phyloP scores from a whole-genome alignment of 495 filamentous ascomycete genomes.

The Glarea lozoyensis region DNA sequence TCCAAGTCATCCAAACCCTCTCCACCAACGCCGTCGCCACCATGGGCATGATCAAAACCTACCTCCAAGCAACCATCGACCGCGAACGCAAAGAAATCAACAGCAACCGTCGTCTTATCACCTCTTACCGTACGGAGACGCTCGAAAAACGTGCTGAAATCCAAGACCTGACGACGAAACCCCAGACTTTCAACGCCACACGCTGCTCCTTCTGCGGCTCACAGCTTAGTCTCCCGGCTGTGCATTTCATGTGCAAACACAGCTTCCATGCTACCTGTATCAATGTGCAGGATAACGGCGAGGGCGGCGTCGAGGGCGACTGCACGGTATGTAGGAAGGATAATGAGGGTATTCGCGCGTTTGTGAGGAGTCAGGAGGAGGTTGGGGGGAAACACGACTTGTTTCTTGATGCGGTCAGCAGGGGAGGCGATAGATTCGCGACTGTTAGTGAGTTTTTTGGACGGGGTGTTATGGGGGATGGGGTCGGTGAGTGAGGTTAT shows the following conservation, averaged over 20 bases:
- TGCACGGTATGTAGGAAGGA: constrained; percentile 76
- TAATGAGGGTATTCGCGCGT: constrained; percentile 78
- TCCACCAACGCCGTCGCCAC: constrained; percentile 80
- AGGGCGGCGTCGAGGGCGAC: constrained; percentile 54
- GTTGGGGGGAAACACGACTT: constrained; percentile 82
- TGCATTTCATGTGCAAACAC: constrained; percentile 96
- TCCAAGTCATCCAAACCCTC: constrained; percentile 93
- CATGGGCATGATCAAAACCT: constrained; percentile 94
- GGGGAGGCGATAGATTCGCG: constrained; percentile 76
- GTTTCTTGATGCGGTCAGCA: constrained; percentile 70
- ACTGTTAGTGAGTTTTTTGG: constrained; percentile 93
- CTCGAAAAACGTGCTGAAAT: constrained; percentile 70
- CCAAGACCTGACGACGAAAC: constrained; percentile 62
- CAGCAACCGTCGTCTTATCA: constrained; percentile 72
- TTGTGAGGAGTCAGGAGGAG: constrained; percentile 80
- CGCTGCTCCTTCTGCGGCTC: constrained; percentile 73
- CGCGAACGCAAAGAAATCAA: constrained; percentile 78
- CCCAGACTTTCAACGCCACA: constrained; percentile 81
- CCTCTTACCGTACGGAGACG: constrained; percentile 81
- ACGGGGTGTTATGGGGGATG: constrained; percentile 70
- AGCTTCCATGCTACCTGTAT: constrained; percentile 88
- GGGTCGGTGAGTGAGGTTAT: constrained; percentile 24
- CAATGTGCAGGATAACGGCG: constrained; percentile 24
- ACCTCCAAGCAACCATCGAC: constrained; percentile 81
- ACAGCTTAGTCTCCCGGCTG: constrained; percentile 71